Evolutionary conservation across 805 yeast species (phyloP), one percentile per base, ranked within the genome.

Genomic region (Saccharomyces mikatae): DNA sequence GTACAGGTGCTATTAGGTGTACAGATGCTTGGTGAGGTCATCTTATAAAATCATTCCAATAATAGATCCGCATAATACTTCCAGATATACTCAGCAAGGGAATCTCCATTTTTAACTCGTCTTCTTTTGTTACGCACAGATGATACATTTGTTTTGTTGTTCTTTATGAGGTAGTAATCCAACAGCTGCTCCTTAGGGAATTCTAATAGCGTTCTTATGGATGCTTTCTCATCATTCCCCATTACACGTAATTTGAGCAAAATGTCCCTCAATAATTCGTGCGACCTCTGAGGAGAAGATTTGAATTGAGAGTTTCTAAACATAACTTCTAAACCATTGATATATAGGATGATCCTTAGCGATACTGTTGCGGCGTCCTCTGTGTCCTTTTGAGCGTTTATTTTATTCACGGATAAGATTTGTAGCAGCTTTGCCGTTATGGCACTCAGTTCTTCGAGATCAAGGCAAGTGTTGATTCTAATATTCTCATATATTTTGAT

Each of bases 311-410:
- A 57, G 55, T 65, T 67, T 30, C 62, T 58, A 48, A 62, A 66
- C 65, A 67, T 67, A 14, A 61, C 59, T 28, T 66, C 68, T 14
- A 67, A 51, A 0, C 70, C 70, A 24, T 62, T 60, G 6, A 68
- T 52, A 6, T 63, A 36, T 17, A 36, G 13, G 24, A 36, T 36
- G 8, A 36, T 36, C 44, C 17, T 36, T 36, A 36, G 44, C 22
- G 46, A 24, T 29, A 29, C 22, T 2, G 8, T 13, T 14, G 22
- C 24, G 41, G 31, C 4, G 51, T 46, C 41, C 10, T 46, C 11
- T 2, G n/a, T 21, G 28, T 13, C 26, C 11, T 26, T 28, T 31
- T 21, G 44, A 4, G 26, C 14, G 31, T 47, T 32, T 9, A 53
- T 46, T 32, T 53, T 56, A 14, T 55, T 52, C 50, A 52, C 53